These are phyloP conservation scores for Gaertneriomyces semiglobifer DNA, from an alignment of 192 early-diverging fungal species.

Conservation along the genomic window DNA sequence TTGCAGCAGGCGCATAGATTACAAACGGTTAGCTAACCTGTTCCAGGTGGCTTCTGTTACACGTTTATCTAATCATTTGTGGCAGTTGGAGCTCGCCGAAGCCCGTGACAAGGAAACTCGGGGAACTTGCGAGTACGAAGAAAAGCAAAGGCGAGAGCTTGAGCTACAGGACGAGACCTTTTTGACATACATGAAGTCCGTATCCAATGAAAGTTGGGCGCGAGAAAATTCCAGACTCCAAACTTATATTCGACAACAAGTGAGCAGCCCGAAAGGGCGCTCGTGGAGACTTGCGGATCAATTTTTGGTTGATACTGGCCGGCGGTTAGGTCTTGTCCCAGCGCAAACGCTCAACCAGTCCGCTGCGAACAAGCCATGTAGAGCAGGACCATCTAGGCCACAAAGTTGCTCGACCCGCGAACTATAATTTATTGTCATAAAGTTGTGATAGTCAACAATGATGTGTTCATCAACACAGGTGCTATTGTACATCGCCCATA, in stretches of 20 bases:
- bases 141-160: neutral
- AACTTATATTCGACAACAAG: conserved; percentile 20
- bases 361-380: neutral
- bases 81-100: neutral
- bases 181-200: conserved; percentile 23
- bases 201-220: conserved; percentile 34
- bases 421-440: too few relatives aligned
- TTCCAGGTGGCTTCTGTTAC: neutral
- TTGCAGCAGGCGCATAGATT: conserved; percentile 20
- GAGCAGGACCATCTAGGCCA: conserved; percentile 1
- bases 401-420: too few relatives aligned
- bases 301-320: conserved; percentile 18
- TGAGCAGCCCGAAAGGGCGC: neutral
- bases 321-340: conserved; percentile 12
- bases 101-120: neutral
- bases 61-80: neutral
- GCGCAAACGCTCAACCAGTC: neutral
- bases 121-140: too few relatives aligned
- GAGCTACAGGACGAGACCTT: conserved; percentile 17
- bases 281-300: conserved; percentile 2
- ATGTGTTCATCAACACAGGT: too few relatives aligned
- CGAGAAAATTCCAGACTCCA: conserved; percentile 31
- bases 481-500: too few relatives aligned
- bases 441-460: too few relatives aligned
- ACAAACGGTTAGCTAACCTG: conserved; percentile 20